Evolutionary conservation across 192 early-diverging fungal species (phyloP).

Genomic region (Mortierella claussenii): DNA sequence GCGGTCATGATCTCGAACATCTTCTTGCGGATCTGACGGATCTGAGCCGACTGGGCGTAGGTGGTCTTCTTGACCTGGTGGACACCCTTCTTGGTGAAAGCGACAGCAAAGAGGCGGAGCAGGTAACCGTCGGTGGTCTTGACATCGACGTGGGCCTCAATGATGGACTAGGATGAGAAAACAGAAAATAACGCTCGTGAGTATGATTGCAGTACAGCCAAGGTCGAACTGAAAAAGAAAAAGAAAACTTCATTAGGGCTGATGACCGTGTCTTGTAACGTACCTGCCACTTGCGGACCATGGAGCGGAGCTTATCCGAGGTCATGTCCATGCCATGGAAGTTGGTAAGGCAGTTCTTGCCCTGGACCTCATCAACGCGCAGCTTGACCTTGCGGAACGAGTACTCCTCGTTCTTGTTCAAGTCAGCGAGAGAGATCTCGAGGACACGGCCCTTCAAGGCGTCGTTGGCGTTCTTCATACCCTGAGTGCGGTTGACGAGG

Average conservation of each 20-base stretch:
- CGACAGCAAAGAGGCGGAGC: constrained; percentile 96
- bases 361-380: constrained; percentile 95
- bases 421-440: constrained; percentile 96
- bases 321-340: constrained; percentile 99
- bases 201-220: neutral
- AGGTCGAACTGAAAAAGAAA: constrained; percentile 26
- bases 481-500: constrained; percentile 99
- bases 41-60: constrained; percentile 96
- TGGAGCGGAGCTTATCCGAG: constrained; percentile 99
- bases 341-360: constrained; percentile 99
- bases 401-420: constrained; percentile 92
- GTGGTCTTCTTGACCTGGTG: constrained; percentile 99
- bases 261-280: no score
- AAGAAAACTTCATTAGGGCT: no score
- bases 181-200: neutral
- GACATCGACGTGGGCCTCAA: constrained; percentile 98
- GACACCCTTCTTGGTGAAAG: constrained; percentile 93
- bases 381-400: constrained; percentile 99
- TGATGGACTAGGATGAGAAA: constrained; percentile 71
- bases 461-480: constrained; percentile 96
- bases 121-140: constrained; percentile 99
- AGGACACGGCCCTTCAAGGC: constrained; percentile 96
- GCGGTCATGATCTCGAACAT: constrained; percentile 98
- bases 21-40: constrained; percentile 99
- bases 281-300: constrained; percentile 99